These are phyloP conservation scores for Dorcoceras hygrometricum DNA, from an alignment of 257 asterid species.

Conservation along the genomic window DNA sequence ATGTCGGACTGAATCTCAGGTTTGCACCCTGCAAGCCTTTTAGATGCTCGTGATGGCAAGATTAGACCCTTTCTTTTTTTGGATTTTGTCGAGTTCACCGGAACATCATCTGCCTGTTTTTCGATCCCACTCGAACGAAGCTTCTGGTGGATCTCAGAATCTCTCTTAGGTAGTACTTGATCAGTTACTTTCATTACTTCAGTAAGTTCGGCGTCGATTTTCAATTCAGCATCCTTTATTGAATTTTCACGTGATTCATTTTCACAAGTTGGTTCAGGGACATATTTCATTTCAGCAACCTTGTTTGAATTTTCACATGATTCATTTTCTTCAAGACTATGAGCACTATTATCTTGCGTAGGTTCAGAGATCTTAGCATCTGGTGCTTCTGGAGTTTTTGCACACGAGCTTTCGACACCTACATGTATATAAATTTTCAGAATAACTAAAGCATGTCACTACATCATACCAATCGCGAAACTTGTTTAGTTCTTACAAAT, in stretches of 20 bases:
- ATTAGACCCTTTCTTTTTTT: conserved; percentile 27
- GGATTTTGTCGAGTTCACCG: conserved; percentile 21
- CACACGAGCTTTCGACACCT: conserved; percentile 32
- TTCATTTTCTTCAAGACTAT: conserved; percentile 8
- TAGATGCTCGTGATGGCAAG: conserved; percentile 31
- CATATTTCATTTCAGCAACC: neutral
- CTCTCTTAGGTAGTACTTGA: conserved; percentile 10
- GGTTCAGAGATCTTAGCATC: conserved; percentile 28
- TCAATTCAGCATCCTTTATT: conserved; percentile 15
- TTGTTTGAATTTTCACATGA: conserved; percentile 12
- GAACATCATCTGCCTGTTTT: conserved; percentile 15
- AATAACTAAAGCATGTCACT: conserved; percentile 1
- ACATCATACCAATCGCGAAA: conserved; percentile 7
- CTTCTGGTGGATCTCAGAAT: conserved; percentile 25
- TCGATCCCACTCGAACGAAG: conserved; percentile 14
- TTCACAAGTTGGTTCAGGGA: neutral
- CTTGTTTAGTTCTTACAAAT: conserved; percentile 4
- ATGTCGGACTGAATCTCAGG: neutral
- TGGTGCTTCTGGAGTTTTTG: conserved; percentile 17
- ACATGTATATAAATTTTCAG: conserved; percentile 24
- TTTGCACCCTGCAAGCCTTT: conserved; percentile 33
- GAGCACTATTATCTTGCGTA: conserved; percentile 18
- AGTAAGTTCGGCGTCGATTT: conserved; percentile 12
- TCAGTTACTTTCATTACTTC: conserved; percentile 8
- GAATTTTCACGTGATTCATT: conserved; percentile 12